These are phyloP conservation scores for Aureobasidium melanogenum DNA, from an alignment of 2,329 filamentous ascomycete species.

Conservation along the genomic window DNA sequence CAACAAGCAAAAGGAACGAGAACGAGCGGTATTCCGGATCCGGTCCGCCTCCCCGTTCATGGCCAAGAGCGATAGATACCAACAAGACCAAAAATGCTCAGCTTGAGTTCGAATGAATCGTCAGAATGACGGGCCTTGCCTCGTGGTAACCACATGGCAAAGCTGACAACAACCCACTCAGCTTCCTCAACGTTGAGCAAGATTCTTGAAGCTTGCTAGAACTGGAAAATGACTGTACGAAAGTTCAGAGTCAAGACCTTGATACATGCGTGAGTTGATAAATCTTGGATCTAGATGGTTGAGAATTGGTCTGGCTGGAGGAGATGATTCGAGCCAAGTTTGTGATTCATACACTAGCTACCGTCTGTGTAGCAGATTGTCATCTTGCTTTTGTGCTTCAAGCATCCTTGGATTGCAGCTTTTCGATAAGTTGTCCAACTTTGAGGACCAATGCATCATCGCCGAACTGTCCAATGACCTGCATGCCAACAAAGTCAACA, in stretches of 20 bases:
- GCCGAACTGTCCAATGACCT: conserved; percentile 74
- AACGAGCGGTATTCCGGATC: neutral
- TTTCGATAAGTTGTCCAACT: conserved; percentile 43
- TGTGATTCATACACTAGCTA: neutral
- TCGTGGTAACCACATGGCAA: neutral
- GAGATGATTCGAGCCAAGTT: neutral
- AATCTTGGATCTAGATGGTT: neutral
- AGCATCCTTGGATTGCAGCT: conserved; percentile 12
- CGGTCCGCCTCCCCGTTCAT: neutral
- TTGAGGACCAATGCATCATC: conserved; percentile 58
- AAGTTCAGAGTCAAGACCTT: neutral
- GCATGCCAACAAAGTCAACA: conserved; percentile 50
- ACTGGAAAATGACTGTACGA: neutral
- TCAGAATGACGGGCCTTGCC: neutral
- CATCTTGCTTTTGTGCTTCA: neutral
- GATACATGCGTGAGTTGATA: neutral
- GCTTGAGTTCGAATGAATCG: neutral
- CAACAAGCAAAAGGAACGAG: neutral
- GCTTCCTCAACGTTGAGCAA: neutral
- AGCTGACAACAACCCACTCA: neutral
- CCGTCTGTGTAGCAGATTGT: neutral
- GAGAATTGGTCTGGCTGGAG: neutral
- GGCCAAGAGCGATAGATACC: neutral
- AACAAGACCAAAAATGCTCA: neutral
- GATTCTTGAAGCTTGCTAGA: neutral